phyloP scores from a whole-genome alignment of 805 yeast genomes.

The Candida tibetensis region DNA sequence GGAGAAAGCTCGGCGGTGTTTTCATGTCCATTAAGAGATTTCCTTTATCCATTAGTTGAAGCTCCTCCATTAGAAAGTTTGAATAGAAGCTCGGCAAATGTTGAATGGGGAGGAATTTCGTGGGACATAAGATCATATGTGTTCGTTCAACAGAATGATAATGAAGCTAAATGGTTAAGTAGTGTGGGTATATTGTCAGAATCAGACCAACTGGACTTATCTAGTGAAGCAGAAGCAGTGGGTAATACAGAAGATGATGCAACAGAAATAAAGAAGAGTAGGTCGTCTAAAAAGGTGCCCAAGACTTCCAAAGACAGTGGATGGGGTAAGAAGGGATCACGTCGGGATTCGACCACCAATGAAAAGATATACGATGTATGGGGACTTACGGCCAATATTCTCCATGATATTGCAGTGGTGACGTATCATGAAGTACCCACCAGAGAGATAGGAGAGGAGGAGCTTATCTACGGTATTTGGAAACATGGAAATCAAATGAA shows the following conservation, averaged over 20 bases:
- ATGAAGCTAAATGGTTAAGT: slow-evolving; percentile 64
- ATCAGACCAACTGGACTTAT: slow-evolving; percentile 47
- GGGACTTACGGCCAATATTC: slow-evolving; percentile 79
- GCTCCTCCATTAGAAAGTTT: slow-evolving; percentile 26
- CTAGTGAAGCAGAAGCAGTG: slow-evolving; percentile 11
- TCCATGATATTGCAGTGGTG: slow-evolving; percentile 66
- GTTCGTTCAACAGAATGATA: slow-evolving; percentile 51
- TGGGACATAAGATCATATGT: slow-evolving; percentile 64
- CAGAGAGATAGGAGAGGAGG: slow-evolving; percentile 58
- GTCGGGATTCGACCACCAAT: slow-evolving; percentile 37
- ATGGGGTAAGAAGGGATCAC: slow-evolving; percentile 42
- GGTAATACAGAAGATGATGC: slow-evolving; percentile 10
- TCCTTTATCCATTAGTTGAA: slow-evolving; percentile 33
- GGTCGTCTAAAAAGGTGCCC: neutral
- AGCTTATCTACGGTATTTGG: slow-evolving; percentile 55
- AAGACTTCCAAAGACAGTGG: slow-evolving; percentile 11
- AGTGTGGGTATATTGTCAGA: slow-evolving; percentile 56
- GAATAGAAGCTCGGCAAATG: slow-evolving; percentile 30
- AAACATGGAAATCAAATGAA: slow-evolving; percentile 56
- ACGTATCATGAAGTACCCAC: slow-evolving; percentile 28
- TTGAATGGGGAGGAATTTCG: slow-evolving; percentile 70
- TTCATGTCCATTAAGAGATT: slow-evolving; percentile 66
- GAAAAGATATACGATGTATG: slow-evolving; percentile 65
- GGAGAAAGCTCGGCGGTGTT: slow-evolving; percentile 74
- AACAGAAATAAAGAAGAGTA: neutral